A percentile compares a stretch with the other conserved stretches of the same genome.
These are phyloP conservation scores for Penicillium glabrum DNA, from an alignment of 2,329 filamentous ascomycete species.

Conservation along the genomic window DNA sequence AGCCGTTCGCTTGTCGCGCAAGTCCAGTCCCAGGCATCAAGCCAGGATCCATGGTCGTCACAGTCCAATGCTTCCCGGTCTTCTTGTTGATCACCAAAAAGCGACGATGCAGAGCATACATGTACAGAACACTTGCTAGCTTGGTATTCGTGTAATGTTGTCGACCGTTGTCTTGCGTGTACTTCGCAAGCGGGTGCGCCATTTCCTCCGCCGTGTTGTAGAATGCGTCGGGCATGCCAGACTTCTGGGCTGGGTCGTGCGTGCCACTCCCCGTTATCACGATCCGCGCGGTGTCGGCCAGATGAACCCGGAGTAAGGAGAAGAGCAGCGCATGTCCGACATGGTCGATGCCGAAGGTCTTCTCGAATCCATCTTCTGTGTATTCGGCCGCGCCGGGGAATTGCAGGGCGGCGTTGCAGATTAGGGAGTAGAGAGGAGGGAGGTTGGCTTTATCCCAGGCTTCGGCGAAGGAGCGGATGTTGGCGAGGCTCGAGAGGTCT, in stretches of 20 bases:
- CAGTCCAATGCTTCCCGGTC: conserved; percentile 34
- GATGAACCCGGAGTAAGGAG: conserved; percentile 44
- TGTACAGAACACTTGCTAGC: conserved; percentile 51
- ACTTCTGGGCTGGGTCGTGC: conserved; percentile 50
- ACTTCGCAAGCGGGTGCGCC: conserved; percentile 39
- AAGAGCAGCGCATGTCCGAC: conserved; percentile 54
- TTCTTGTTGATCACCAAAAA: conserved; percentile 23
- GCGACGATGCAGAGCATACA: conserved; percentile 45
- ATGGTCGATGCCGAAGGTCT: conserved; percentile 52
- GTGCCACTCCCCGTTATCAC: conserved; percentile 47
- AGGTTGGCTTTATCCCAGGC: conserved; percentile 34
- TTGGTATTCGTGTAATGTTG: conserved; percentile 49
- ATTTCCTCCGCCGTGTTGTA: conserved; percentile 49
- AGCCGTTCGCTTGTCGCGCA: conserved; percentile 30
- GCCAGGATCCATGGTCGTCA: conserved; percentile 49
- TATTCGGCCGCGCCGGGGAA: conserved; percentile 37
- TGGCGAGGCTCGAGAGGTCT: conserved; percentile 43
- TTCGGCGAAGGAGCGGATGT: conserved; percentile 45
- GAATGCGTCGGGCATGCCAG: conserved; percentile 43
- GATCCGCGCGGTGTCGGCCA: conserved; percentile 45
- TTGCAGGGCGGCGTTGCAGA: conserved; percentile 53
- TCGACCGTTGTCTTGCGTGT: conserved; percentile 32
- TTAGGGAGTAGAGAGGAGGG: conserved; percentile 46
- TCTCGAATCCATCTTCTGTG: conserved; percentile 48
- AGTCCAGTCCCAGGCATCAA: conserved; percentile 52